Evolutionary conservation across 306 rosid species (phyloP), one percentile per base, ranked within the genome.

Genomic region (Styphnolobium japonicum): DNA sequence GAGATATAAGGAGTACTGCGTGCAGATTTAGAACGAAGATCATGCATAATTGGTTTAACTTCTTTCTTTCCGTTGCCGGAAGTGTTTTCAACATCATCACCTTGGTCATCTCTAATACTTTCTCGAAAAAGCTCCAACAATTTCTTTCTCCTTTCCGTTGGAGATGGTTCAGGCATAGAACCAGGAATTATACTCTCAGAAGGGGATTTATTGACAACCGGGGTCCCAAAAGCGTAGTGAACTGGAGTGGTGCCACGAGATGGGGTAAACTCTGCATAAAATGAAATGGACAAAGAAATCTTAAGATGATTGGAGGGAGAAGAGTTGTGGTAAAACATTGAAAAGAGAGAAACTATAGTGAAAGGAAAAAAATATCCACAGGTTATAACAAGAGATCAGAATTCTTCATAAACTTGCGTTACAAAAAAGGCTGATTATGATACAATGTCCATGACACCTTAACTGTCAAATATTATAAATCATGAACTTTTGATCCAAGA

Each of bases 181-280:
- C 37, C 40, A 5, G 84, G 89, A 74, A 29, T 55, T 60, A 11
- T 79, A 67, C 77, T 71, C 67, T 62, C 87, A 39, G 79, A 75
- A 42, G 80, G 83, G 73, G 67, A 42, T 71, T 82, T 82, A 14
- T 64, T 82, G 52, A 73, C 82, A 68, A 4, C 2, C 53, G 90
- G 79, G 57, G 76, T 68, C 16, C 79, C 86, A 0, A 65, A 34
- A 39, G 80, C n/a, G 72, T 83, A 85, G 73, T 90, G 96, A 75
- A 90, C 79, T 4, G 98, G 98, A 34, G 98, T 90, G 87, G 67
- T 87, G 21, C 97, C 97, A 1, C 91, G 90, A 34, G 98, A 93
- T 56, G 99, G 97, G 33, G 98, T 90, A 64, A 89, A 88, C 22
- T 95, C 99, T 95, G 89, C 72, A 79, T 40, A 18, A 34, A 37